Conservation (phyloP, 306 rosid genomes). For the Begonia masoniana region DNA sequence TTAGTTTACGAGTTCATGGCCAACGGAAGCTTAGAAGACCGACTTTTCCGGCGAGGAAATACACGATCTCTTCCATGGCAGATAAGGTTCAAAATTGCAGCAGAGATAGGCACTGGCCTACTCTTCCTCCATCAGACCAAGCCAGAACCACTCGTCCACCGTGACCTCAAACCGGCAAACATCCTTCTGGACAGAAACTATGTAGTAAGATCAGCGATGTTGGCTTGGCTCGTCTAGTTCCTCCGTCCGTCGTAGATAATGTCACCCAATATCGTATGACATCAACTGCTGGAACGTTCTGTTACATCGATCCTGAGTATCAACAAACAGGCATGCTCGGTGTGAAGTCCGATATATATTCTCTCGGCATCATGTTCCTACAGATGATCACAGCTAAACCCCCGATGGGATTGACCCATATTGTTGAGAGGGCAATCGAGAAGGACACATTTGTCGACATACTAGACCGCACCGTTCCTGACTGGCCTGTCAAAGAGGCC, state of each 20-base stretch:
- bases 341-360: conserved; percentile 77
- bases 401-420: conserved; percentile 85
- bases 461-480: conserved; percentile 54
- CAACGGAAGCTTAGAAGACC: conserved; percentile 78
- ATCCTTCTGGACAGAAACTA: conserved; percentile 70
- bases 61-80: conserved; percentile 68
- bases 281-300: conserved; percentile 87
- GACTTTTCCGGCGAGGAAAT: conserved; percentile 51
- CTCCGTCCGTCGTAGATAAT: conserved; percentile 46
- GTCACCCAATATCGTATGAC: conserved; percentile 85
- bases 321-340: conserved; percentile 98
- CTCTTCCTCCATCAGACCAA: conserved; percentile 88
- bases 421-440: conserved; percentile 47
- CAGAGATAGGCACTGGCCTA: conserved; percentile 78
- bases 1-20: conserved; percentile 87
- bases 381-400: conserved; percentile 65
- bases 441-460: conserved; percentile 40
- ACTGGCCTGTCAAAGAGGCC: conserved; percentile 79
- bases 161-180: conserved; percentile 88
- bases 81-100: conserved; percentile 64
- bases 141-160: conserved; percentile 92
- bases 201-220: conserved; percentile 88
- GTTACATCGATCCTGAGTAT: conserved; percentile 93
- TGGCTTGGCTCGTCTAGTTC: conserved; percentile 83
- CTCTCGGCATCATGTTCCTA: conserved; percentile 73